Evolutionary conservation across 129 eudicot species (phyloP), one percentile per base, ranked within the genome.

Genomic region (Flaveria ramosissima): DNA sequence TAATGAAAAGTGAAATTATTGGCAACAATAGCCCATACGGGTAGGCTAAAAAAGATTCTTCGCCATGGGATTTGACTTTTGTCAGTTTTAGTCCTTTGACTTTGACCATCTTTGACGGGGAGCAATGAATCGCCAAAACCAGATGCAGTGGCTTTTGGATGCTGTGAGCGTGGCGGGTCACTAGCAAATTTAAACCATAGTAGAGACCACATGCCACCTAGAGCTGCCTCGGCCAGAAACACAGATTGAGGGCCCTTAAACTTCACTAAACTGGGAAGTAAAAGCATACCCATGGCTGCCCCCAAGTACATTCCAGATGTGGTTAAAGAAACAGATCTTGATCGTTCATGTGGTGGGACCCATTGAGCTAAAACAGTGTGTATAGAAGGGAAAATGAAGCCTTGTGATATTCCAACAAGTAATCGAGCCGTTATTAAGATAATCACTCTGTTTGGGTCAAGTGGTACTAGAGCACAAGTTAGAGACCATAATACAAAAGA

Each of bases 291-390:
- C 59, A 82, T 64, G 20, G 98, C 98, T 64, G 98, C 98, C 51
- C 98, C 98, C 45, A 94, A 76, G 72, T 94, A 94, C 98, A 94
- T 94, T 16, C 98, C 98, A 6, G 96, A 90, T 7, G 98, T 94
- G 7, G 98, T 94, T 21, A 91, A 85, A 3, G 98, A 94, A 77
- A 94, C 97, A 4, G 97, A 94, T 72, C 98, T 87, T n/a, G 98
- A 94, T 63, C 98, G 69, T 77, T 94, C 98, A 65, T 94, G 97
- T 14, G 96, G 97, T 3, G 98, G 98, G 19, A 94, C 98, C 97
- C 98, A 94, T 76, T 94, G 98, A 20, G 97, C 98, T 55, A 94
- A 75, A 64, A 94, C 96, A 3, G 98, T 94, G 84, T 94, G 98
- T 27, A 94, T 94, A 36, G 98, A 91, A 20, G 97, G 97, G 32